Evolutionary conservation across 2,329 filamentous ascomycete genomes (phyloP).

Genomic region (Malbranchea zuffiana): DNA sequence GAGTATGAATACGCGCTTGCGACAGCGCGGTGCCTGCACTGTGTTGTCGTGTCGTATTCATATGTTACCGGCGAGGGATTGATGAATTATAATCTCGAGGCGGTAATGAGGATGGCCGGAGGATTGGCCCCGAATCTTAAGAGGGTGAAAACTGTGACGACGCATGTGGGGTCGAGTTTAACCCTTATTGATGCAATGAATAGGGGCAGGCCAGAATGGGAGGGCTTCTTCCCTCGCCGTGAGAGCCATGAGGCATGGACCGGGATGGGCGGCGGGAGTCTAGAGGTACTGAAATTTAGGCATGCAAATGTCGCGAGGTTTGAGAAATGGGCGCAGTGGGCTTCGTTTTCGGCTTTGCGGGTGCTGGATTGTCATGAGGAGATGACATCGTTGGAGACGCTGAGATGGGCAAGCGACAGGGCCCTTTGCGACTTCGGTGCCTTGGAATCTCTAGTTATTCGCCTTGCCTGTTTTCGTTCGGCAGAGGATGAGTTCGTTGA

Average conservation of each 20-base stretch:
- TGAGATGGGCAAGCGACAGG: conserved; percentile 1
- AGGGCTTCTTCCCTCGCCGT: background rate
- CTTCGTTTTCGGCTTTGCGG: background rate
- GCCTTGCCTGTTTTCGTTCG: background rate
- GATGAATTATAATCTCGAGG: conserved; percentile 1
- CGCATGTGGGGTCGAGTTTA: background rate
- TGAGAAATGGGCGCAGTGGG: background rate
- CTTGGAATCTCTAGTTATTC: conserved; percentile 1
- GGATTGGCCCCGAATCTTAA: conserved; percentile 5
- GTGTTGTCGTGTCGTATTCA: background rate
- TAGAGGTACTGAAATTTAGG: background rate
- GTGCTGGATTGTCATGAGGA: background rate
- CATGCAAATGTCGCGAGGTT: background rate
- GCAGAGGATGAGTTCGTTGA: background rate
- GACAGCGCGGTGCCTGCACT: conserved; percentile 1
- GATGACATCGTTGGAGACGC: background rate
- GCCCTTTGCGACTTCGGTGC: conserved; percentile 2
- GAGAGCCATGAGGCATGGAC: too few species aligned
- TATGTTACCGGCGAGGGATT: background rate
- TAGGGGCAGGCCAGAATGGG: background rate
- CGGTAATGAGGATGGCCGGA: background rate
- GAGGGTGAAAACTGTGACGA: background rate
- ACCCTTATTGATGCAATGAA: background rate
- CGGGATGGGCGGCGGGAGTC: background rate
- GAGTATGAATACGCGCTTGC: conserved; percentile 1